These are phyloP conservation scores for Naganishia vishniacii DNA, from an alignment of 768 basidiomycete species.

Conservation along the genomic window DNA sequence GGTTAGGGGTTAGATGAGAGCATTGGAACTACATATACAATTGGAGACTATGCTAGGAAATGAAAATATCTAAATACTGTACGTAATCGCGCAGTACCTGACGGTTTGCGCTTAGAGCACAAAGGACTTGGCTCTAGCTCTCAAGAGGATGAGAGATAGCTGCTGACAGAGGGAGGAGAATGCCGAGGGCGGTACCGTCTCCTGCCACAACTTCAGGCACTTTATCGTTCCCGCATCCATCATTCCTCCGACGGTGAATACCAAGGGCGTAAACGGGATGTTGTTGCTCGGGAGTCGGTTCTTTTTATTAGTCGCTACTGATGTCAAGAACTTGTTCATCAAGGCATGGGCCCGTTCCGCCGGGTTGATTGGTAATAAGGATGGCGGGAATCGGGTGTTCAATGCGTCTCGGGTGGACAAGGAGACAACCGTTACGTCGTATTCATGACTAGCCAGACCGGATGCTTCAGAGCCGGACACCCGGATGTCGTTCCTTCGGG, in stretches of 20 bases:
- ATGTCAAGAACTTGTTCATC: constrained; percentile 8
- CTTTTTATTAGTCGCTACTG: neutral
- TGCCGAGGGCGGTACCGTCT: neutral
- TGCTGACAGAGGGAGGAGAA: constrained; percentile 8
- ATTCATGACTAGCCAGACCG: too few relatives aligned
- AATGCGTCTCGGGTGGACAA: too few relatives aligned
- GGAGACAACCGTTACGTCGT: too few relatives aligned
- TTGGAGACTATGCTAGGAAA: neutral
- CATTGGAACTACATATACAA: constrained; percentile 8
- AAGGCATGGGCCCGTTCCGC: neutral
- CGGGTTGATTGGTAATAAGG: neutral
- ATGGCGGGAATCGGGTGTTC: too few relatives aligned
- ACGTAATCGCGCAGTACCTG: neutral
- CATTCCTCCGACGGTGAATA: constrained; percentile 11
- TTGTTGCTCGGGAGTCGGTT: neutral
- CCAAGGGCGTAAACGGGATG: too few relatives aligned
- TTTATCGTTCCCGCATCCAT: neutral
- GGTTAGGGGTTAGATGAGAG: too few relatives aligned
- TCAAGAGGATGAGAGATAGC: constrained; percentile 11
- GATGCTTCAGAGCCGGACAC: too few relatives aligned
- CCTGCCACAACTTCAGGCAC: constrained; percentile 8
- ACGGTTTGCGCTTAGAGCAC: neutral
- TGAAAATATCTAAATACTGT: neutral
- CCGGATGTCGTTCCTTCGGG: too few relatives aligned
- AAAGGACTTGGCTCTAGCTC: constrained; percentile 15